phyloP scores from a whole-genome alignment of 2,329 filamentous ascomycete genomes.

The Aspergillus uvarum region DNA sequence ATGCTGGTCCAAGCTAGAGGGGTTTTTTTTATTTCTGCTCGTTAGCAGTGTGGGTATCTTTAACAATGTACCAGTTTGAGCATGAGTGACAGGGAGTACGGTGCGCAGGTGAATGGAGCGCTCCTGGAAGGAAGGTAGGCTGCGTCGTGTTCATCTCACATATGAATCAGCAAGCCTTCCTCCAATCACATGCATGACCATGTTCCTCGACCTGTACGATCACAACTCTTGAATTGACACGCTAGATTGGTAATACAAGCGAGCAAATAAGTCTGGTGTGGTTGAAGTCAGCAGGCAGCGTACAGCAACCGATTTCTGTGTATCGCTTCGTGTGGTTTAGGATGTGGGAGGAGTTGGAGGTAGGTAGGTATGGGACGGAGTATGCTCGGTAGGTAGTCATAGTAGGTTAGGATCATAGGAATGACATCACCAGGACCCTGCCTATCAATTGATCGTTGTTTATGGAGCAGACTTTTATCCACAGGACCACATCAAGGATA shows the following conservation, averaged over 20 bases:
- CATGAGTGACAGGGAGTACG: neutral
- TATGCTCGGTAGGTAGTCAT: no score
- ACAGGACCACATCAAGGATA: neutral
- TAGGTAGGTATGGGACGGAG: no score
- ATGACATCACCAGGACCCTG: slow-evolving; percentile 3
- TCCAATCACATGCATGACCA: neutral
- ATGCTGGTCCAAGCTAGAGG: neutral
- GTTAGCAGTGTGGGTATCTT: neutral
- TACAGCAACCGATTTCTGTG: neutral
- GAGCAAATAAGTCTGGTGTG: neutral
- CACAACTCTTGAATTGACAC: neutral
- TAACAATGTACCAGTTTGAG: neutral
- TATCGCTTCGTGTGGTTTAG: no score
- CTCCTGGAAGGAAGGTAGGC: neutral
- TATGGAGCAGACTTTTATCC: slow-evolving; percentile 6
- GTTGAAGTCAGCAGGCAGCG: neutral
- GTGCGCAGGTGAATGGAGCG: neutral
- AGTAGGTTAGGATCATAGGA: neutral
- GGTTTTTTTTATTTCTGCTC: neutral
- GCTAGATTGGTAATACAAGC: neutral
- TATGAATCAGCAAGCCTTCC: neutral
- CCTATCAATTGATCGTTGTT: neutral
- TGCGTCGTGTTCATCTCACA: neutral
- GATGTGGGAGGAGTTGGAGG: no score
- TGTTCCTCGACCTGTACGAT: neutral